Evolutionary conservation across 768 basidiomycete species (phyloP).

Genomic region (Cystoderma amianthinum): DNA sequence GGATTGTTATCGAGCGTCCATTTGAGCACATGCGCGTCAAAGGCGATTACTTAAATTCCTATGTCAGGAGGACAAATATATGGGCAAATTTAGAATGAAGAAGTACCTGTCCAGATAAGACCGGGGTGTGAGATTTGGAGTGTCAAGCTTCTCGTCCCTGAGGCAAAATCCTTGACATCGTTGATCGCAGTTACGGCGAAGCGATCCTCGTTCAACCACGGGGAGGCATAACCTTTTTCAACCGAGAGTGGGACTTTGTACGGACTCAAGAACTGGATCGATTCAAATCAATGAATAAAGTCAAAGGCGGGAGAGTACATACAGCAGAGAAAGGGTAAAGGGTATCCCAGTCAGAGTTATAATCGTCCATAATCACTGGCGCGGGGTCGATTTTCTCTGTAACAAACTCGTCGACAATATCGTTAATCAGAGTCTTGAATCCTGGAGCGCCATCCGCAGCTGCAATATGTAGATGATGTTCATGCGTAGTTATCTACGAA

Average conservation of each 20-base stretch:
- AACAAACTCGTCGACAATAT: slow-evolving; percentile 60
- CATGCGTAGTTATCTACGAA: slow-evolving; percentile 58
- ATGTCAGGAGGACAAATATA: slow-evolving; percentile 1
- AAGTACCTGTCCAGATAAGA: slow-evolving; percentile 76
- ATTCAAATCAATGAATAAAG: slow-evolving; percentile 1
- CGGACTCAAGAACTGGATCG: slow-evolving; percentile 68
- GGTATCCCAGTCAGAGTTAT: slow-evolving; percentile 85
- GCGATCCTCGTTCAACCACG: slow-evolving; percentile 28
- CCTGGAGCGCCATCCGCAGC: slow-evolving; percentile 80
- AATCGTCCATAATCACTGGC: slow-evolving; percentile 59
- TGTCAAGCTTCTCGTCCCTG: slow-evolving; percentile 65
- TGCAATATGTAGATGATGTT: slow-evolving; percentile 75
- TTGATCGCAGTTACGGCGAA: slow-evolving; percentile 57
- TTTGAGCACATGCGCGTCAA: slow-evolving; percentile 81
- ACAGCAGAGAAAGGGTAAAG: slow-evolving; percentile 79
- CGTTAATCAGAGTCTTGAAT: slow-evolving; percentile 51
- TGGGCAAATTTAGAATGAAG: slow-evolving; percentile 2
- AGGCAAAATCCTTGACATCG: slow-evolving; percentile 41
- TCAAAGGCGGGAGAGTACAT: slow-evolving; percentile 12
- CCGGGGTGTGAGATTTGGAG: slow-evolving; percentile 71
- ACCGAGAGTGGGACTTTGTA: slow-evolving; percentile 69
- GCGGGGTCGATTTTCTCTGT: slow-evolving; percentile 26
- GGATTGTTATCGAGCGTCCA: slow-evolving; percentile 84
- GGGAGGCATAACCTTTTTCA: slow-evolving; percentile 40
- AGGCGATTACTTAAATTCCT: slow-evolving; percentile 77